Base-by-base conservation (phyloP, 2,329 filamentous ascomycete genomes). In the Claviceps paspali region DNA sequence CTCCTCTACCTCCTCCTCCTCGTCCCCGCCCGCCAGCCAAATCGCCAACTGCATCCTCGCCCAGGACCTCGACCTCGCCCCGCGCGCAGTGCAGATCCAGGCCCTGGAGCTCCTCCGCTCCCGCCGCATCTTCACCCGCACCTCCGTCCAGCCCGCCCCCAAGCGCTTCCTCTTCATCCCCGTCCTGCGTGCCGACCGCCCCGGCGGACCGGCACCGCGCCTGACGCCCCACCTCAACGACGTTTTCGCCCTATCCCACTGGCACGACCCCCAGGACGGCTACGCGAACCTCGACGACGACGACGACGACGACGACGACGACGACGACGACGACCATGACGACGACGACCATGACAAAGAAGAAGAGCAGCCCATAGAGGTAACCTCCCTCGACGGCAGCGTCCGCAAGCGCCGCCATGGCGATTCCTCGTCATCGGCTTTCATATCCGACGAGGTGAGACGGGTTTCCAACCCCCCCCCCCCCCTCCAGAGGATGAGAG, bases 31-130 rank as follows among this genome's bases (percentile, higher is more conserved):
- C 27, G 49, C 48, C 8, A 44, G 45, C 9, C 54, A 66, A 37
- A 82, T 93, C 45, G 81, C 85, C 44, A 86, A 93, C 57, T 67
- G 95, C 9, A 67, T 96, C 17, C 70, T 98, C 36, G 83, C 82
- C 2, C 81, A 77, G 47, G 76, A 92, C 52, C 73, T 96, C 36
- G 76, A 94, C 53, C 62, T 64, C 36, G 81, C 84, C 1, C 70
- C 72, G n/a, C 67, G 74, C 26, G 70, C 74, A 38, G 76, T 96
- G 9, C 91, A 98, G 59, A 78, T 91, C 31, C 86, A 95, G 55
- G 80, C 63, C 2, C 59, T 76, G 19, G 65, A 93, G 69, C 73
- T 96, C 8, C 74, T 96, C 39, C 79, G 83, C 37, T 82, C 79
- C 0, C 78, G 75, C 41, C 76, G 83, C 43, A 76, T 93, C 50